Conservation (phyloP, 768 basidiomycete species). For the Lentinula sp. region DNA sequence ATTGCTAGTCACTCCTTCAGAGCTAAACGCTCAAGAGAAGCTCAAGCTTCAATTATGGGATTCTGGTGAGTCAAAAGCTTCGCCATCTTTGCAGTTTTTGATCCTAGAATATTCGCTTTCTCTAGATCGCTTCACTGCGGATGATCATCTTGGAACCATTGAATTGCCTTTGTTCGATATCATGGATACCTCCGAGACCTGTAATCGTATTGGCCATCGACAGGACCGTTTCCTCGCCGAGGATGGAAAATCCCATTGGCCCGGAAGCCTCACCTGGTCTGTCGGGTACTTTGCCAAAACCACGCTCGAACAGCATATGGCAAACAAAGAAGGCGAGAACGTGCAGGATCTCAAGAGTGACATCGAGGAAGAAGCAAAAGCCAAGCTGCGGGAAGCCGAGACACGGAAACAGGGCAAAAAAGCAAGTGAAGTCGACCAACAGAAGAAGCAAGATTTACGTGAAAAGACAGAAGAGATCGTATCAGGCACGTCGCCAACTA, state of each 20-base stretch:
- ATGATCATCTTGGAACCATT: conserved; percentile 46
- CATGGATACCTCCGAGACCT: conserved; percentile 26
- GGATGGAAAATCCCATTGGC: conserved; percentile 20
- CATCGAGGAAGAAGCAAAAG: conserved; percentile 36
- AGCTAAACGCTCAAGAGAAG: conserved; percentile 61
- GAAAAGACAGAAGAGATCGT: conserved; percentile 31
- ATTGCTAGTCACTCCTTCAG: conserved; percentile 56
- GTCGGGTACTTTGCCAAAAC: conserved; percentile 49
- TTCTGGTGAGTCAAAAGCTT: conserved; percentile 34
- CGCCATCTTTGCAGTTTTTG: not conserved
- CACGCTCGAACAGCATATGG: conserved; percentile 31
- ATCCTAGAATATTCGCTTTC: not conserved
- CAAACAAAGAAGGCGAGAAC: conserved; percentile 23
- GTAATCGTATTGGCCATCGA: conserved; percentile 42
- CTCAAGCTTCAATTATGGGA: conserved; percentile 69
- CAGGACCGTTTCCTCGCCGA: conserved; percentile 35
- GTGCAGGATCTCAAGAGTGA: conserved; percentile 11
- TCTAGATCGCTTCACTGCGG: conserved; percentile 35
- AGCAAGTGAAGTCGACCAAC: conserved; percentile 25
- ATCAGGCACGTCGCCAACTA: conserved; percentile 44
- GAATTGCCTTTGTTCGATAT: conserved; percentile 32
- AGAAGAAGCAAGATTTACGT: conserved; percentile 27
- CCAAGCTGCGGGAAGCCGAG: conserved; percentile 12
- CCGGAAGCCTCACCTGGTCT: conserved; percentile 40
- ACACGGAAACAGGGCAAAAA: conserved; percentile 17